Percentiles rank a stretch among this genome's conserved stretches.
phyloP scores from a whole-genome alignment of 176 grass and related monocot genomes.

The Carex cristatella region DNA sequence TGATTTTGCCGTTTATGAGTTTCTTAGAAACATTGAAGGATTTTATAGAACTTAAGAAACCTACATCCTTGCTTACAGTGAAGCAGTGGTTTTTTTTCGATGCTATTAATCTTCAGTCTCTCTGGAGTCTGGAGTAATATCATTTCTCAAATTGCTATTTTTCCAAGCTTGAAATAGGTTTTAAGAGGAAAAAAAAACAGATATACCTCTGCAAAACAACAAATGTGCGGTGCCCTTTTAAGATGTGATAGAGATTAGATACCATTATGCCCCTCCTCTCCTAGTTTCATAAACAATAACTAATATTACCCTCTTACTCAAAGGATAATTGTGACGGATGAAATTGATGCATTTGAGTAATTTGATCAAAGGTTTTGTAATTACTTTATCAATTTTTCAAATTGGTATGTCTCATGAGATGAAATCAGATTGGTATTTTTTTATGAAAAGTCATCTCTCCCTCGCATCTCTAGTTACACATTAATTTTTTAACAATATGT shows the following conservation, averaged over 20 bases:
- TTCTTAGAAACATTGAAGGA: neutral
- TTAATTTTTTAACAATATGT: too few relatives aligned
- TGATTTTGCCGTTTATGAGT: neutral
- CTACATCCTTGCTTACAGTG: neutral
- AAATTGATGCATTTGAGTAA: too few relatives aligned
- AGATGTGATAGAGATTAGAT: neutral
- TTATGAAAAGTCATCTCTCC: too few relatives aligned
- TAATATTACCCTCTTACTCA: neutral
- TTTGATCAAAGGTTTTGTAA: too few relatives aligned
- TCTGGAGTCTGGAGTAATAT: neutral
- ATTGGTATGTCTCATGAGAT: too few relatives aligned
- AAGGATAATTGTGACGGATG: too few relatives aligned
- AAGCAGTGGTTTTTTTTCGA: neutral
- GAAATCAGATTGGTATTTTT: too few relatives aligned
- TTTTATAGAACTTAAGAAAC: neutral
- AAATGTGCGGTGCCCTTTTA: neutral
- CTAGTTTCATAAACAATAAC: neutral
- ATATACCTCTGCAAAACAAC: neutral
- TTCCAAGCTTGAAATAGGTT: too few relatives aligned
- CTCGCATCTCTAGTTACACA: too few relatives aligned
- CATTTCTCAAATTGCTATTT: neutral
- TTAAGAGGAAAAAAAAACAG: too few relatives aligned
- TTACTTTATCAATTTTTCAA: too few relatives aligned
- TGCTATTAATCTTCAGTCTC: neutral
- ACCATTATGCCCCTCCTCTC: neutral